Evolutionary conservation across 179 eudicot genomes (phyloP), one percentile per base, ranked within the genome.

Genomic region (Amaranthus tricolor): DNA sequence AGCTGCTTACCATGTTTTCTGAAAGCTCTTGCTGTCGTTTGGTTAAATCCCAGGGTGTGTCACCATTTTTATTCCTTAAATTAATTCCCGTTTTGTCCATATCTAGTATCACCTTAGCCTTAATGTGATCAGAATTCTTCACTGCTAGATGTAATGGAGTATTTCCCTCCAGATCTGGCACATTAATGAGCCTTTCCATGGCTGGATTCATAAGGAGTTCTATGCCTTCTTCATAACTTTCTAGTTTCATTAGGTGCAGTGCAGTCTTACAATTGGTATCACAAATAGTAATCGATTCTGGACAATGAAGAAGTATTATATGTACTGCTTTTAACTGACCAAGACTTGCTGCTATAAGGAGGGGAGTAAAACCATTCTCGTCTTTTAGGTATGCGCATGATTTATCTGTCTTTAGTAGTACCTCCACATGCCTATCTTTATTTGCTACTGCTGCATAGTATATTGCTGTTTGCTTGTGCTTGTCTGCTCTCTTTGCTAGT

Each of bases 81-180:
- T 55, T 73, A 44, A 67, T 75, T 47, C 73, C 84, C 13, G 72
- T 76, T 24, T n/a, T 76, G 56, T 71, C 82, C 45, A 63, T 75
- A 71, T 81, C 75, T 66, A 85, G 70, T 75, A 85, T 31, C 70
- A 82, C 72, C 20, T 70, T 81, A 31, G 81, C 88, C 72, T 71
- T 79, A 4, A 80, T 56, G 58, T 78, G 72, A 48, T 78, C 80
- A 12, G 72, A 66, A 21, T 72, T 76, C 65, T 60, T 74, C 12
- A 66, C 78, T 76, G 88, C 88, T 48, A 80, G 68, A 77, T 85
- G 88, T 74, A 83, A 60, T 24, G 86, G 86, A 43, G 86, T 85
- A 66, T 83, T 76, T 56, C 88, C 88, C 9, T 85, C 82, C 40
- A 24, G 49, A 71, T 85, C 86, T 48, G 77, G 70, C 62, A 73